Base-by-base conservation (phyloP, 495 filamentous ascomycete genomes). In the Aspergillus haitiensis region DNA sequence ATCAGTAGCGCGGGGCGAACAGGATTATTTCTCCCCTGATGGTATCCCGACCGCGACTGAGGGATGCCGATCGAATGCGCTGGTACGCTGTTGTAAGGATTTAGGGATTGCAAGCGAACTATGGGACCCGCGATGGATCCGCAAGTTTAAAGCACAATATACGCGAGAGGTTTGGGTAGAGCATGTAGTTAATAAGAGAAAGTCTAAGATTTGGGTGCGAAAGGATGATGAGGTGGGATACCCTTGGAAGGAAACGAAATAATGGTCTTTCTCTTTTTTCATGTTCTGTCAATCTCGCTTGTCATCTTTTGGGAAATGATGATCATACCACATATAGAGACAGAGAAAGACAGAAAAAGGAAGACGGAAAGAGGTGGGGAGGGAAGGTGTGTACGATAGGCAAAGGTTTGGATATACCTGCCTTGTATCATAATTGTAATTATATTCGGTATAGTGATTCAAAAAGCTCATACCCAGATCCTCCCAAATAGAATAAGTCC, bases 61-160 rank as follows among this genome's bases (percentile, higher is more conserved):
- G 73, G 94, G 94, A 16, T 96, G 92, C 78, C 95, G 96, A 72
- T 97, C 92, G 15, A 98, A 98, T 72, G 94, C 94, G 16, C 81
- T 98, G 55, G 91, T 97, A 81, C 88, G 94, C 27, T 97, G 92
- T 78, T 98, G 95, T 78, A 98, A 98, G 76, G 94, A 98, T 73
- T 81, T 98, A 21, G 94, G 94, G 11, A 88, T 98, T 56, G 95
- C 92, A 3, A 92, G 87, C 64, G 94, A 98, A 73, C 78, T 98
- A 42, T 98, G 94, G 94, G 94, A 98, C 77, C 94, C 94, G 50
- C 80, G 92, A 47, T 98, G 86, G 78, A 94, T 98, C 58, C 82
- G 87, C 64, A 81, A 75, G 58, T 93, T 82, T 69, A 82, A 86
- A 78, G 77, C 75, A 9, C 73, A 86, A 66, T 80, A 89, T 71